Evolutionary conservation across 1,284 basidiomycete species (phyloP), one percentile per base, ranked within the genome.

Genomic region (Meripilus lineatus): DNA sequence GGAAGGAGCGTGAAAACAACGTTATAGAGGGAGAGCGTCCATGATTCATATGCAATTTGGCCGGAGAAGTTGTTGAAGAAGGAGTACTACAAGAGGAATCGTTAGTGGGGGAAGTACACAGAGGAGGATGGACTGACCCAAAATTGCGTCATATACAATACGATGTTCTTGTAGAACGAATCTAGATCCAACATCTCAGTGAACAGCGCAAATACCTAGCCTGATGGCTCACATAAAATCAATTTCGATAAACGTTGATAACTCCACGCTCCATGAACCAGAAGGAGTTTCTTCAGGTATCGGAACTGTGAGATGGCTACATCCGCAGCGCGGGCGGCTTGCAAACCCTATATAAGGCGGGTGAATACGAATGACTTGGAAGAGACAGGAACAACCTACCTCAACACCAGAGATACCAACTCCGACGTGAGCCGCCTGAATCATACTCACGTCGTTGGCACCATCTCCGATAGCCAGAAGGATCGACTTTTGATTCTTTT

Each of bases 51-150:
- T 38, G 93, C 88, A 52, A 98, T 94, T 66, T 99, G 95, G 17
- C 95, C 96, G 2, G 94, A 98, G 68, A 98, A 99, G 59, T 93
- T 95, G 73, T 96, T 97, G 75, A 93, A 88, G 75, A 96, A 94
- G 32, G 96, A 97, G 66, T 85, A 99, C 95, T 94, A 50, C 3
- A 38, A 18, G 32, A 23, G 28, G 17, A 24, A 38, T 46, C 21
- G 14, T 47, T 2, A 52, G 40, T 20, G 35, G 32, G 18, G 23
- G 28, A 8, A 30, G 38, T 6, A 34, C 37, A 33, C 35, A 33
- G 34, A 5, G 17, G 35, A 38, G 17, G n/a, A 11, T 11, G 18
- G 21, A 66, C 79, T 36, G 66, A 91, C 91, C 90, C 93, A 97
- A 65, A 97, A 97, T 51, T 94, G 88, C 33, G 93, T 97, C 86